Conservation (phyloP, 768 basidiomycete species). For the Russula earlei region DNA sequence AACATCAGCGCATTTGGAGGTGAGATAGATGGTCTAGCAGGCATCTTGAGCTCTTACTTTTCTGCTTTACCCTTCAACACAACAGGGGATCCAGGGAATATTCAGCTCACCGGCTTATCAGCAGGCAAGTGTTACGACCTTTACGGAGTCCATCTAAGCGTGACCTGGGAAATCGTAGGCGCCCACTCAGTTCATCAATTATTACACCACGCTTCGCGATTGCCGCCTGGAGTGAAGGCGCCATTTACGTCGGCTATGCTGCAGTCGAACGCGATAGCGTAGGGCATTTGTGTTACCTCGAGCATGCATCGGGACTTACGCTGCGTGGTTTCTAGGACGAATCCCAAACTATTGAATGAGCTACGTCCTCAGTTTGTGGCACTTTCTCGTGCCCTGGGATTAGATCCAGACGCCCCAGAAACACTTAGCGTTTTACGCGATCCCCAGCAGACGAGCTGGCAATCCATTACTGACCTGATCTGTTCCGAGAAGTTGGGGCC, state of each 20-base stretch:
- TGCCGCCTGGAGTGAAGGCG: slow-evolving; percentile 44
- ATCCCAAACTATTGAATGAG: slow-evolving; percentile 50
- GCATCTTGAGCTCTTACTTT: not conserved
- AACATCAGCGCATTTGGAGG: slow-evolving; percentile 67
- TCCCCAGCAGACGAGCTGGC: slow-evolving; percentile 37
- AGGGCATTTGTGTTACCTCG: slow-evolving; percentile 19
- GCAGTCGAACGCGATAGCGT: slow-evolving; percentile 72
- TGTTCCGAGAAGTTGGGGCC: slow-evolving; percentile 45
- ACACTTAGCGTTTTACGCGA: slow-evolving; percentile 45
- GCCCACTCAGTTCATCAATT: slow-evolving; percentile 70
- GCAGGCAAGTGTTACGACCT: slow-evolving; percentile 37
- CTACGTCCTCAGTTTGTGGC: slow-evolving; percentile 54
- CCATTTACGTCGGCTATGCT: slow-evolving; percentile 60
- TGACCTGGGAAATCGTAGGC: slow-evolving; percentile 30
- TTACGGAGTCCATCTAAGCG: not conserved
- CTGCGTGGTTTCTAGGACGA: slow-evolving; percentile 29
- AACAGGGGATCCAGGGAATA: slow-evolving; percentile 48
- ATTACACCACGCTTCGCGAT: slow-evolving; percentile 56
- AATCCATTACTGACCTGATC: slow-evolving; percentile 46
- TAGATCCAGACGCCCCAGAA: slow-evolving; percentile 45
- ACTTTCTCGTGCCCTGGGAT: slow-evolving; percentile 43
- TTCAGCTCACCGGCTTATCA: slow-evolving; percentile 61
- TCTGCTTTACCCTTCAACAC: not conserved
- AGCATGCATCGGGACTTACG: not conserved
- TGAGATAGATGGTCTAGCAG: slow-evolving; percentile 21